Conservation (phyloP, 2,329 filamentous ascomycete species). For the Clarireedia homoeocarpa region DNA sequence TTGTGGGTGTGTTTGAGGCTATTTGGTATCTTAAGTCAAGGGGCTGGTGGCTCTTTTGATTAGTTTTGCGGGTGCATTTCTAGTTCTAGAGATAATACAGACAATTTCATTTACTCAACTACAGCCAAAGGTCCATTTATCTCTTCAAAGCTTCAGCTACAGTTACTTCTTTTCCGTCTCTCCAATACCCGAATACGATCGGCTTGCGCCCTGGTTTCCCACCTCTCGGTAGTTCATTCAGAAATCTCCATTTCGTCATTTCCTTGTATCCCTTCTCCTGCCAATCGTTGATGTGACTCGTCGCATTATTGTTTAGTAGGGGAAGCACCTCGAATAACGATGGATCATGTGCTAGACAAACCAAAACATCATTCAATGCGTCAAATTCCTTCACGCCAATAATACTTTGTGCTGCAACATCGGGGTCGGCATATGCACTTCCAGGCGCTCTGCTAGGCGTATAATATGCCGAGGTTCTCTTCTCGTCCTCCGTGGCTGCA, state of each 20-base stretch:
- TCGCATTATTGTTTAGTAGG: background rate
- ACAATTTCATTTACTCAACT: too few relatives aligned
- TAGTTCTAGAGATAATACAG: too few relatives aligned
- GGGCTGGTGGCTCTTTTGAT: too few relatives aligned
- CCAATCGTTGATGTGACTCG: background rate
- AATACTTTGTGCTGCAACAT: background rate
- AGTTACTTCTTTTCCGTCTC: background rate
- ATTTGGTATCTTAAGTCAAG: too few relatives aligned
- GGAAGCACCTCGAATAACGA: background rate
- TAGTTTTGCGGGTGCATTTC: too few relatives aligned
- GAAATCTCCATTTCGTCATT: background rate
- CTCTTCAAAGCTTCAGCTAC: background rate
- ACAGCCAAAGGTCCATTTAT: background rate
- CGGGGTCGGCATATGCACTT: background rate
- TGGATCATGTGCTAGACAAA: background rate
- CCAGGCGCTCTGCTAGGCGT: background rate
- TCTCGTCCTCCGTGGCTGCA: background rate
- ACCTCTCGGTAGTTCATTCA: background rate
- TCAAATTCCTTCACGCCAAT: background rate
- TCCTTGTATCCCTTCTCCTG: background rate
- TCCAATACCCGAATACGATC: background rate
- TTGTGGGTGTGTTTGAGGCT: too few relatives aligned
- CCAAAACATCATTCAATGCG: background rate
- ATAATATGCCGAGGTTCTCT: background rate
- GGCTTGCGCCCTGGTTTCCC: background rate